Evolutionary conservation across 2,329 filamentous ascomycete genomes (phyloP).

Genomic region (Pleoardoris graminearum): DNA sequence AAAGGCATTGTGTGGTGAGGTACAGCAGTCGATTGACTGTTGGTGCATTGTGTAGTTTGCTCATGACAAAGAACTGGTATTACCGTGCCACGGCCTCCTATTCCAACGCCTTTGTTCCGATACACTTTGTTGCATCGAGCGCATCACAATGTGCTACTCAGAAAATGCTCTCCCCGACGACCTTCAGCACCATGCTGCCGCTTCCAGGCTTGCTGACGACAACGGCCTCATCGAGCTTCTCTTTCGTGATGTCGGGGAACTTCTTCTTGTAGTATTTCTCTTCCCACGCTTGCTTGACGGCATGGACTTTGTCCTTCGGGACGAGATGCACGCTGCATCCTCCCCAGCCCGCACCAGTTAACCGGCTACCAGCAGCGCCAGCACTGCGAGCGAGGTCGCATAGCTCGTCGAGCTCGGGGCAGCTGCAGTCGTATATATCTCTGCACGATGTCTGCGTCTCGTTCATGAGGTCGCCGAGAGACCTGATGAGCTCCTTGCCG

Average conservation of each 20-base stretch:
- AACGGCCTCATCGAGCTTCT: slow-evolving; percentile 77
- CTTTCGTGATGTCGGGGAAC: slow-evolving; percentile 67
- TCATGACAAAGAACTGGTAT: background rate
- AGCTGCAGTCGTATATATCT: slow-evolving; percentile 88
- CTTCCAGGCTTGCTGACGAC: slow-evolving; percentile 87
- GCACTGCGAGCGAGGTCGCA: slow-evolving; percentile 77
- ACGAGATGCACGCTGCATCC: slow-evolving; percentile 95
- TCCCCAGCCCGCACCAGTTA: slow-evolving; percentile 96
- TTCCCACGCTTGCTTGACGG: slow-evolving; percentile 76
- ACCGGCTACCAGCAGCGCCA: slow-evolving; percentile 79
- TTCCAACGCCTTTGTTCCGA: background rate
- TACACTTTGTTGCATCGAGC: background rate
- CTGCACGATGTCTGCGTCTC: slow-evolving; percentile 86
- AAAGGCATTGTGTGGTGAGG: background rate
- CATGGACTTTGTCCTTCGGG: slow-evolving; percentile 77
- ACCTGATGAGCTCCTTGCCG: slow-evolving; percentile 67
- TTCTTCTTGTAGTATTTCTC: slow-evolving; percentile 79
- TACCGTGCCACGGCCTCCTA: too few relatives aligned
- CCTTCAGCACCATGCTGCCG: slow-evolving; percentile 56
- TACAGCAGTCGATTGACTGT: background rate
- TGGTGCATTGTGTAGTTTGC: background rate
- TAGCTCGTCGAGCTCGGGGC: slow-evolving; percentile 86
- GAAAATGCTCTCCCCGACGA: slow-evolving; percentile 35
- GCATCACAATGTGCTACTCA: slow-evolving; percentile 8
- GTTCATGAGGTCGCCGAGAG: slow-evolving; percentile 83